These are phyloP conservation scores for Sphagnurus paluster DNA, from an alignment of 1,284 basidiomycete genomes.

Conservation along the genomic window DNA sequence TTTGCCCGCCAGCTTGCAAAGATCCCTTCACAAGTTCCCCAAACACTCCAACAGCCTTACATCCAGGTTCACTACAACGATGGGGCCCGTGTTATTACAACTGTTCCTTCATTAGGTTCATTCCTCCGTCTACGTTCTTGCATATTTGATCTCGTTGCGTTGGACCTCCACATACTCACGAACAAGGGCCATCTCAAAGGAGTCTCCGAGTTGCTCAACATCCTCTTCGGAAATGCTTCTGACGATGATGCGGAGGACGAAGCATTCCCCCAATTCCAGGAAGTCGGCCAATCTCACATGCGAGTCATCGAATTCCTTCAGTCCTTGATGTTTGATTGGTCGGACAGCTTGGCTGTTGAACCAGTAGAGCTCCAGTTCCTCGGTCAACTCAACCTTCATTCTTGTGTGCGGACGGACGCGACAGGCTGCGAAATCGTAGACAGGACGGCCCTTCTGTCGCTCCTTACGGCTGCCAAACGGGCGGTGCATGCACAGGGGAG, in stretches of 20 bases:
- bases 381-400: slow-evolving; percentile 68
- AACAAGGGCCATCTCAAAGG: slow-evolving; percentile 74
- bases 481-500: slow-evolving; percentile 68
- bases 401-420: slow-evolving; percentile 71
- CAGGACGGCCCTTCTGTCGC: slow-evolving; percentile 62
- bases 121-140: slow-evolving; percentile 85
- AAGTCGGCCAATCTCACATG: slow-evolving; percentile 78
- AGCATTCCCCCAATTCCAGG: slow-evolving; percentile 59
- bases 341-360: slow-evolving; percentile 66
- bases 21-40: slow-evolving; percentile 65
- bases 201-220: slow-evolving; percentile 69
- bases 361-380: slow-evolving; percentile 70
- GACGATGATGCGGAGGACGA: slow-evolving; percentile 46
- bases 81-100: slow-evolving; percentile 72
- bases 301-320: slow-evolving; percentile 87
- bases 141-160: slow-evolving; percentile 83
- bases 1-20: slow-evolving; percentile 81
- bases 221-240: slow-evolving; percentile 71
- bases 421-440: slow-evolving; percentile 86
- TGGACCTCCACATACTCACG: slow-evolving; percentile 89
- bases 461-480: slow-evolving; percentile 63
- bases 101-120: slow-evolving; percentile 71
- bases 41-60: slow-evolving; percentile 46
- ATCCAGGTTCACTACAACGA: slow-evolving; percentile 77
- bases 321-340: slow-evolving; percentile 87